Evolutionary conservation across 2,329 filamentous ascomycete genomes (phyloP).

Genomic region (Ophiostoma pallidulum): DNA sequence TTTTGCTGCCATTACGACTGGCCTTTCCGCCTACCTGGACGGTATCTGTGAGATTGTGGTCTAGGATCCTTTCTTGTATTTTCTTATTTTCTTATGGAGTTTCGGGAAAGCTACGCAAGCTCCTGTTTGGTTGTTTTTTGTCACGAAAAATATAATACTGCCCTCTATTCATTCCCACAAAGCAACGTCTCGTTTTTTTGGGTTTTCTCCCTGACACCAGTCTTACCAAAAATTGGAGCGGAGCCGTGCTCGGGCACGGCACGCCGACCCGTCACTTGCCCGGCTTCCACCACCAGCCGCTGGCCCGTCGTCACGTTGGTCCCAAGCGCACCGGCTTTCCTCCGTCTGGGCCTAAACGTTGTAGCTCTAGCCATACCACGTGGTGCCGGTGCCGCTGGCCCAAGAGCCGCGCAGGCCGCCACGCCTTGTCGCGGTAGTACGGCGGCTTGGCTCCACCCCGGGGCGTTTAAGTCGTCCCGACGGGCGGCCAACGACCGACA

Average conservation of each 20-base stretch:
- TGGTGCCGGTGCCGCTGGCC: conserved; percentile 42
- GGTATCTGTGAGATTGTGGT: no score
- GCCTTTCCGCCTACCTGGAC: no score
- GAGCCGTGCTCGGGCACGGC: conserved; percentile 33
- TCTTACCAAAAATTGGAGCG: conserved; percentile 24
- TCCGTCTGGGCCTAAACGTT: conserved; percentile 47
- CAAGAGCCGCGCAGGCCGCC: conserved; percentile 38
- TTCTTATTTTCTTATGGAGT: neutral
- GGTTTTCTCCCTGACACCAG: no score
- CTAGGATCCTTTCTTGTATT: neutral
- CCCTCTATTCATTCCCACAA: no score
- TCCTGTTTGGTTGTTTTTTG: neutral
- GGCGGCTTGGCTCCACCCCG: conserved; percentile 53
- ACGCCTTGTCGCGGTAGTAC: conserved; percentile 55
- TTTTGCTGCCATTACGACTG: no score
- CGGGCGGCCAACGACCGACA: conserved; percentile 22
- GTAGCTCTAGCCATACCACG: conserved; percentile 53
- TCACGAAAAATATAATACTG: neutral
- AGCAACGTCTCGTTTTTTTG: no score
- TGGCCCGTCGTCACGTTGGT: conserved; percentile 44
- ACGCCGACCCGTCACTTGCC: conserved; percentile 24
- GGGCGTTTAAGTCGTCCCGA: conserved; percentile 38
- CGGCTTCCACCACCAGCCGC: conserved; percentile 22
- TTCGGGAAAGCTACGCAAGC: neutral
- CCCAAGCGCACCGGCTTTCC: conserved; percentile 43